A percentile compares a stretch with the other conserved stretches of the same genome.
Evolutionary conservation across 129 eudicot species (phyloP).

Genomic region (Centella asiatica): DNA sequence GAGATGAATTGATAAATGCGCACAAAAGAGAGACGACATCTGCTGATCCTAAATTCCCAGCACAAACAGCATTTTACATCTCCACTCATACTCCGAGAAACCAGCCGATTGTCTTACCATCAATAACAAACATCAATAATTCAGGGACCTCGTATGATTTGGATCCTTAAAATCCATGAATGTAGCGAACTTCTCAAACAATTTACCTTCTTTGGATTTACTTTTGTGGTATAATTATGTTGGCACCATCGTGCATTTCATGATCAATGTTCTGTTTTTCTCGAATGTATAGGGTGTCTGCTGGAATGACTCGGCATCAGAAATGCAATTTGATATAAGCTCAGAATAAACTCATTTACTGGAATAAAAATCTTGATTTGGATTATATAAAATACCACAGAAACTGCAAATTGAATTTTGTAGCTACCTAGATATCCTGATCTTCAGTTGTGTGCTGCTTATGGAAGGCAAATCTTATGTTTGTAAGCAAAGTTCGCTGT

Average conservation of each 20-base stretch:
- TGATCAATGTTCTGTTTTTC: constrained; percentile 4
- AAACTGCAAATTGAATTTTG: too few relatives aligned
- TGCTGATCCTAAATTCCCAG: constrained; percentile 32
- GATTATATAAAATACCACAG: too few relatives aligned
- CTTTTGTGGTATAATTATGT: background rate
- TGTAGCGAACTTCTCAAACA: constrained; percentile 42
- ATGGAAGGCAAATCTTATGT: too few relatives aligned
- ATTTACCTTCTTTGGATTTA: constrained; percentile 42
- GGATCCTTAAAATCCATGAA: constrained; percentile 27
- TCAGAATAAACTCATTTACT: constrained; percentile 36
- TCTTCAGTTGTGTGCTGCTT: too few relatives aligned
- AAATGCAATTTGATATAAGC: constrained; percentile 31
- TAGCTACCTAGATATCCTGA: too few relatives aligned
- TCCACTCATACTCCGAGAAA: constrained; percentile 19
- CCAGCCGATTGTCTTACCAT: constrained; percentile 31
- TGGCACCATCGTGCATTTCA: background rate
- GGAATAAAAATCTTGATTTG: constrained; percentile 3
- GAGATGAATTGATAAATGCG: constrained; percentile 25
- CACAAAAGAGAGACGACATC: constrained; percentile 33
- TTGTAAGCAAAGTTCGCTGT: too few relatives aligned
- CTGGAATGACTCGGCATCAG: constrained; percentile 17
- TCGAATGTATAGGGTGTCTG: constrained; percentile 39
- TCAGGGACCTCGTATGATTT: constrained; percentile 32
- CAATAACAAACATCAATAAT: constrained; percentile 33
- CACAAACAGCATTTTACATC: constrained; percentile 33